A percentile compares a stretch with the other conserved stretches of the same genome.
phyloP scores from a whole-genome alignment of 2,329 filamentous ascomycete genomes.

The Paraphaeosphaeria minitans region DNA sequence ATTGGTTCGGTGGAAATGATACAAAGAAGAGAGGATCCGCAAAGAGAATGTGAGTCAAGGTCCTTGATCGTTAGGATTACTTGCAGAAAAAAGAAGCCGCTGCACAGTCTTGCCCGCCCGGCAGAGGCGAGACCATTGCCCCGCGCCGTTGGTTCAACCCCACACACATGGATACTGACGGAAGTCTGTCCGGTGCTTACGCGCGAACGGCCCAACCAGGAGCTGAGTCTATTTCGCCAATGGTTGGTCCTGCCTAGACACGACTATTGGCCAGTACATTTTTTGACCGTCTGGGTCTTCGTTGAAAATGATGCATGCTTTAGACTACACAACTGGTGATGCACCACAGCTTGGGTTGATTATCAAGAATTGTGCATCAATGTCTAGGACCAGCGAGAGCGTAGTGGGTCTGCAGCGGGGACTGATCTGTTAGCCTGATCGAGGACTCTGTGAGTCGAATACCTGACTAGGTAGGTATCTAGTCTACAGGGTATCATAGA shows the following conservation, averaged over 20 bases:
- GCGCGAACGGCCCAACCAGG: neutral
- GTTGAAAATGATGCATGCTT: neutral
- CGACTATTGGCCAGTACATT: neutral
- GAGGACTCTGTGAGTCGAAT: constrained; percentile 3
- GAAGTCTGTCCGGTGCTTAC: constrained; percentile 1
- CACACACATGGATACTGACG: constrained; percentile 4
- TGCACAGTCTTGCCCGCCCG: neutral
- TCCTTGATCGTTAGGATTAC: neutral
- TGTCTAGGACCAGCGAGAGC: neutral
- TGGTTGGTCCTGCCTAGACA: neutral
- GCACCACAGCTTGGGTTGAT: neutral
- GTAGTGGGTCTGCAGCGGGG: neutral
- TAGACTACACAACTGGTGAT: neutral
- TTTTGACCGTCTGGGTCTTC: neutral
- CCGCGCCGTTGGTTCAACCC: constrained; percentile 6
- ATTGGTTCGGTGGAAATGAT: neutral
- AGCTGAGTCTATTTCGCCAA: neutral
- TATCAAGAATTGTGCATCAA: constrained; percentile 1
- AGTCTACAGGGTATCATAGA: constrained; percentile 23
- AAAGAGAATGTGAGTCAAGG: constrained; percentile 9
- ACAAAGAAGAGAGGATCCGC: constrained; percentile 1
- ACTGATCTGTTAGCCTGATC: neutral
- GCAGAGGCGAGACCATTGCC: constrained; percentile 14
- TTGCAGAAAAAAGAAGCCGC: constrained; percentile 11
- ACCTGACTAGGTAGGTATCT: too few species aligned